phyloP scores from a whole-genome alignment of 2,329 filamentous ascomycete species.

The Chaetothyriales sp. region DNA sequence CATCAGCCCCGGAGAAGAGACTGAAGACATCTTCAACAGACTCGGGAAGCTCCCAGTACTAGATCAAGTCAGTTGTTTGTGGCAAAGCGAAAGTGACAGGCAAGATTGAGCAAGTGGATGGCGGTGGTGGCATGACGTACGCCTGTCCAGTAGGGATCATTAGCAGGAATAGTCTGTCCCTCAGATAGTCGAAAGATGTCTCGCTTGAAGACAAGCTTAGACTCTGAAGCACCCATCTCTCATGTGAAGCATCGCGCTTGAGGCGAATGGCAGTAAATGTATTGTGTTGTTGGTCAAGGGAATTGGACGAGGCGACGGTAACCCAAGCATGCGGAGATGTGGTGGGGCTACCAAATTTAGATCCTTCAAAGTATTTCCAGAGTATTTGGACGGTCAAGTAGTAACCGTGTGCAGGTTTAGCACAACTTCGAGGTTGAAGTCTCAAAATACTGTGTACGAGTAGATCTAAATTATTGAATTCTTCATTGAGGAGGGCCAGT shows the following conservation, averaged over 20 bases:
- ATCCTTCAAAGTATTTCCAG: no score
- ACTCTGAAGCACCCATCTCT: slow-evolving; percentile 90
- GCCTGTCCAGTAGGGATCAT: slow-evolving; percentile 85
- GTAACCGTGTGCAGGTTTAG: no score
- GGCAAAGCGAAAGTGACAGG: not conserved
- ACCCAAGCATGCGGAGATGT: no score
- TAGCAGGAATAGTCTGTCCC: slow-evolving; percentile 68
- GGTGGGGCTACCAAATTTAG: no score
- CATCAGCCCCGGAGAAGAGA: slow-evolving; percentile 76
- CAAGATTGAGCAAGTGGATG: not conserved
- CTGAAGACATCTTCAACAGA: slow-evolving; percentile 93
- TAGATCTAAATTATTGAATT: no score
- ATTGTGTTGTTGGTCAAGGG: not conserved
- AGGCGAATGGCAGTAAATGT: not conserved
- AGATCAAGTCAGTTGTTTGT: slow-evolving; percentile 15
- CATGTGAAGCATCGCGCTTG: slow-evolving; percentile 7
- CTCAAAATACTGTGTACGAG: no score
- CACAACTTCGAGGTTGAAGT: no score
- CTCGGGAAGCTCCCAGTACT: slow-evolving; percentile 98
- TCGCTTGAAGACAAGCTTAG: slow-evolving; percentile 96
- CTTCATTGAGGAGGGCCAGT: no score
- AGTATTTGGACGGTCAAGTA: no score
- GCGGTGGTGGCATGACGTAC: slow-evolving; percentile 38
- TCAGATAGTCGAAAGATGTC: slow-evolving; percentile 95
- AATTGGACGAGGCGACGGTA: no score